Base-by-base conservation (phyloP, 805 yeast species). In the Cyberlindnera bimundalis region DNA sequence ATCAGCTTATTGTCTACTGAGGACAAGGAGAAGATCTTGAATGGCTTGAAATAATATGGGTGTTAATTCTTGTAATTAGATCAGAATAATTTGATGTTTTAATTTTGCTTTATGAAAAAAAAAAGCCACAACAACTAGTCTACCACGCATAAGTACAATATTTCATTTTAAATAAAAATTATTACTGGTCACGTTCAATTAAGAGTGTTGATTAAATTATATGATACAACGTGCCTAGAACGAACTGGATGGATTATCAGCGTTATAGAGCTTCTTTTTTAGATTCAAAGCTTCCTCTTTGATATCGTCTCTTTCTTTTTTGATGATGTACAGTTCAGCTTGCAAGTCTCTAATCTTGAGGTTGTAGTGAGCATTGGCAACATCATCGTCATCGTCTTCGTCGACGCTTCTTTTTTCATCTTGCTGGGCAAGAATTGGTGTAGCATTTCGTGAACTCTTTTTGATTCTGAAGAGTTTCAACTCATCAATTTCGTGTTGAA, bases 301-400 rank as follows among this genome's bases (percentile, higher is more conserved):
- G 59, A 85, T 67, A 52, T 81, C 84, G 56, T 88, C 93, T 49
- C 95, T 74, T 62, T 88, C 96, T 62, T 87, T 91, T 53, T 79
- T 80, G 49, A 83, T 73, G 41, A 88, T 84, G 53, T 75, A 83
- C 49, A 88, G 67, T 58, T 87, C 95, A 4, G 96, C 96, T 55
- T 86, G 85, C 52, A 88, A 65, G 52, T 88, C 96, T 52, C 84
- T 79, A 32, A 88, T 73, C 62, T 81, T 84, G 67, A 87, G 71
- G 47, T 79, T 84, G 55, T 74, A 84, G 48, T 83, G 88, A 33
- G 84, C 73, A 40, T 65, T 62, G 27, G 61, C 60, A 38, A 64
- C 51, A 28, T 56, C 66, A 32, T 55, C 66, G 15, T 55, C 62
- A 21, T 59, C 61, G 9, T 52, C 55, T 7, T 55, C 54, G 14